Evolutionary conservation across 257 asterid species (phyloP).

Genomic region (Plantago major): DNA sequence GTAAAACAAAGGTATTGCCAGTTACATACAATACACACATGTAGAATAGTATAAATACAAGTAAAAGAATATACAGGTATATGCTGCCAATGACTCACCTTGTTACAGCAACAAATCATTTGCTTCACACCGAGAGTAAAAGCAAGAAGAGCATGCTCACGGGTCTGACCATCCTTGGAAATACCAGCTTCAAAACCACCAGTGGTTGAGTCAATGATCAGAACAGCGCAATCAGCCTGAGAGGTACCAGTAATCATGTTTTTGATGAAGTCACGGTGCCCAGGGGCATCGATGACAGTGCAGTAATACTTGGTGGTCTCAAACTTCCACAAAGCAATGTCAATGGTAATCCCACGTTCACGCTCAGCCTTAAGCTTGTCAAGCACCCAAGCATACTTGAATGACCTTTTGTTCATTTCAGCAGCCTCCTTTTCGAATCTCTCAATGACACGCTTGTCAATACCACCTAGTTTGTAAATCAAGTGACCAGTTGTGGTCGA

Average conservation of each 20-base stretch:
- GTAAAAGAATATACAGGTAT: too few relatives aligned
- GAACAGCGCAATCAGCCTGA: conserved; percentile 85
- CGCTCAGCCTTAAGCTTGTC: conserved; percentile 94
- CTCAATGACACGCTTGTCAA: conserved; percentile 81
- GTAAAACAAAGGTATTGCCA: too few relatives aligned
- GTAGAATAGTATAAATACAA: too few relatives aligned
- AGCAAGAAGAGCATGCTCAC: conserved; percentile 80
- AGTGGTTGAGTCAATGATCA: conserved; percentile 78
- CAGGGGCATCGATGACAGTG: conserved; percentile 89
- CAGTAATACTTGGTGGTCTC: conserved; percentile 89
- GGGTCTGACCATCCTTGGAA: conserved; percentile 86
- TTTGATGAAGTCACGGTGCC: conserved; percentile 82
- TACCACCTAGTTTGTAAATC: conserved; percentile 84
- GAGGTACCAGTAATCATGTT: conserved; percentile 91
- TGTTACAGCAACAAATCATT: conserved; percentile 83
- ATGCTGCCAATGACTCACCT: conserved; percentile 31
- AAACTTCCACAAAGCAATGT: conserved; percentile 84
- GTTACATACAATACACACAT: too few relatives aligned
- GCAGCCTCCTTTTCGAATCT: conserved; percentile 91
- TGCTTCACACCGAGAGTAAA: conserved; percentile 82
- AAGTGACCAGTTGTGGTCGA: conserved; percentile 71
- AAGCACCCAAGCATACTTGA: conserved; percentile 87
- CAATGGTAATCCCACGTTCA: conserved; percentile 84
- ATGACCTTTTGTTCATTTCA: conserved; percentile 85
- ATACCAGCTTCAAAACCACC: conserved; percentile 92